Evolutionary conservation across 768 basidiomycete genomes (phyloP).

Genomic region (Exsudoporus frostii): DNA sequence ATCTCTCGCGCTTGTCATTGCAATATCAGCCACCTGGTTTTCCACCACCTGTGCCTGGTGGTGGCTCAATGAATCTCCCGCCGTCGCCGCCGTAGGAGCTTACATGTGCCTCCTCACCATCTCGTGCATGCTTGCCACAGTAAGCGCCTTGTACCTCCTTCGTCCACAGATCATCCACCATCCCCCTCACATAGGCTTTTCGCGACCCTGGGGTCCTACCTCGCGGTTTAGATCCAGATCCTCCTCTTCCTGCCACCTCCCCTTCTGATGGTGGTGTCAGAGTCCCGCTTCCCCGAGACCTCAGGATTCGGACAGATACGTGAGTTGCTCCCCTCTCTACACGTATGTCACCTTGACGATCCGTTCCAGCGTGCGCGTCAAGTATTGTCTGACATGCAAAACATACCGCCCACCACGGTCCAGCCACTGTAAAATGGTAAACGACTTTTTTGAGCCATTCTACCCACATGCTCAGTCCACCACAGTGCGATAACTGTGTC

Average conservation of each 20-base stretch:
- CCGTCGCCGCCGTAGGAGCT: conserved; percentile 62
- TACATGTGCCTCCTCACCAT: conserved; percentile 65
- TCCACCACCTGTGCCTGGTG: conserved; percentile 87
- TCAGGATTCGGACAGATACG: conserved; percentile 76
- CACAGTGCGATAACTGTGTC: conserved; percentile 94
- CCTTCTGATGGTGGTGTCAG: conserved; percentile 61
- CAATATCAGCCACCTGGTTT: conserved; percentile 79
- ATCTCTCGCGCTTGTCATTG: conserved; percentile 57
- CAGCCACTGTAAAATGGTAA: conserved; percentile 92
- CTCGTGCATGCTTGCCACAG: conserved; percentile 74
- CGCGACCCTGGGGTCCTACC: conserved; percentile 89
- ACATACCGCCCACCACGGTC: conserved; percentile 92
- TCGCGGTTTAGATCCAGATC: conserved; percentile 79
- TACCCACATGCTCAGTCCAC: neutral
- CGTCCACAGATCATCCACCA: neutral
- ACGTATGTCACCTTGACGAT: neutral
- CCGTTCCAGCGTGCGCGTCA: conserved; percentile 70
- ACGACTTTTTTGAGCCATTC: conserved; percentile 1
- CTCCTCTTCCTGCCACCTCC: conserved; percentile 64
- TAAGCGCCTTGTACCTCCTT: conserved; percentile 34
- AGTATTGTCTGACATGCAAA: conserved; percentile 91
- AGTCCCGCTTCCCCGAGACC: conserved; percentile 74
- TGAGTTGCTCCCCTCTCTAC: conserved; percentile 38
- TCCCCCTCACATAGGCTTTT: conserved; percentile 50
- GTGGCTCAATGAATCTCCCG: conserved; percentile 77